Evolutionary conservation across 1,139 yeast species (phyloP).

Genomic region (Sugiyamaella sp.): DNA sequence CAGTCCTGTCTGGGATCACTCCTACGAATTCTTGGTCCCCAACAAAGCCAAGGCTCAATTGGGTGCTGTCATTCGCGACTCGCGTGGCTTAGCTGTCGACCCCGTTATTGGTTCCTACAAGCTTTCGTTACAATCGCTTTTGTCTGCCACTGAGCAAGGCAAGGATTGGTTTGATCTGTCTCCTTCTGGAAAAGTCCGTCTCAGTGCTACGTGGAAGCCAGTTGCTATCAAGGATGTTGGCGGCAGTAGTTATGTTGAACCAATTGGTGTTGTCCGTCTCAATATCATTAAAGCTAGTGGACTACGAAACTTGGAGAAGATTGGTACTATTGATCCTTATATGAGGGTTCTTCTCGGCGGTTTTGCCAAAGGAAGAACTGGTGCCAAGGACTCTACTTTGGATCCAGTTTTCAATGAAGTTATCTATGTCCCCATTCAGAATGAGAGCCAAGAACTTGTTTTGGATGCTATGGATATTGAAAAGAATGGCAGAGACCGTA

Average conservation of each 20-base stretch:
- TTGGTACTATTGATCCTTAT: constrained; percentile 94
- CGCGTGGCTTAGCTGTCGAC: constrained; percentile 62
- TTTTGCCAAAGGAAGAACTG: constrained; percentile 74
- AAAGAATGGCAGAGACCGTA: constrained; percentile 72
- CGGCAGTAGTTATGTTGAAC: constrained; percentile 85
- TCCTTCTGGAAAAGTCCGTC: constrained; percentile 68
- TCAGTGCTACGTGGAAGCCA: constrained; percentile 82
- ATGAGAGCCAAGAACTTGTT: constrained; percentile 77
- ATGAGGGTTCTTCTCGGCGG: constrained; percentile 79
- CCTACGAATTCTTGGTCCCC: constrained; percentile 70
- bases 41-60: constrained; percentile 73
- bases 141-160: constrained; percentile 78
- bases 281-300: constrained; percentile 70
- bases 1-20: constrained; percentile 67
- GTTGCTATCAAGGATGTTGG: constrained; percentile 64
- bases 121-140: constrained; percentile 61
- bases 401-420: constrained; percentile 88
- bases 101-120: constrained; percentile 54
- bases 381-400: constrained; percentile 64
- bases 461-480: constrained; percentile 94
- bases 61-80: constrained; percentile 66
- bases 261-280: constrained; percentile 87
- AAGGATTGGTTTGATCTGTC: constrained; percentile 71
- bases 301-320: constrained; percentile 78
- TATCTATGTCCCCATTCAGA: constrained; percentile 76